Evolutionary conservation across 106 monocot genomes (phyloP).

Genomic region (Cymbidium sinense): DNA sequence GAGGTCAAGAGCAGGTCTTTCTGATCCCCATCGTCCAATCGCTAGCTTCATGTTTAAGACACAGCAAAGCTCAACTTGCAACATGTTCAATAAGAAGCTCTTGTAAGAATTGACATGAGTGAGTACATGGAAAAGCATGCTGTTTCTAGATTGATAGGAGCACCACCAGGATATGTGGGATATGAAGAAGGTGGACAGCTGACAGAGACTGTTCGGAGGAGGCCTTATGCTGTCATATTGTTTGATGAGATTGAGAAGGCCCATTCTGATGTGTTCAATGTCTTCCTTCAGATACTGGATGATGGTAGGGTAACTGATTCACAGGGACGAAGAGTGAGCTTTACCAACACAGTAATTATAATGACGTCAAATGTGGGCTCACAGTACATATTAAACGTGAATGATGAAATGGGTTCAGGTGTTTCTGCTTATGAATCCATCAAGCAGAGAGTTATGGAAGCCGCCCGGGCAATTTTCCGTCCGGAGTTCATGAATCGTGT

Average conservation of each 20-base stretch:
- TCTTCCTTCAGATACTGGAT: conserved; percentile 97
- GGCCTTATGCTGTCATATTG: conserved; percentile 86
- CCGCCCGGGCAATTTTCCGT: conserved; percentile 78
- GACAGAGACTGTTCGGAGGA: conserved; percentile 74
- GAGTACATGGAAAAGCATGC: conserved; percentile 99
- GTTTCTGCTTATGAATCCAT: conserved; percentile 75
- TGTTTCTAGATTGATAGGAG: conserved; percentile 93
- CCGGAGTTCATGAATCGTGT: conserved; percentile 99
- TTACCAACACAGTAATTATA: conserved; percentile 95
- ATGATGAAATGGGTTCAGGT: conserved; percentile 27
- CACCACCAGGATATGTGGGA: conserved; percentile 96
- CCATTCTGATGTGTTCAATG: conserved; percentile 94
- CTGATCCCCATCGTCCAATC: conserved; percentile 92
- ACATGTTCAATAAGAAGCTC: conserved; percentile 96
- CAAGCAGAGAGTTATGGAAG: conserved; percentile 84
- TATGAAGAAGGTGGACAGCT: conserved; percentile 98
- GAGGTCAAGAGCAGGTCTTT: conserved; percentile 87
- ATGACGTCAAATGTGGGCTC: conserved; percentile 99
- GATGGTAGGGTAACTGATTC: conserved; percentile 97
- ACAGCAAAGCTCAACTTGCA: conserved; percentile 89
- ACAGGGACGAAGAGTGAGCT: conserved; percentile 83
- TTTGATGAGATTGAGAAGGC: conserved; percentile 99
- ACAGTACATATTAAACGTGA: conserved; percentile 77
- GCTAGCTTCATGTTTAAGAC: conserved; percentile 99
- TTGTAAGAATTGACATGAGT: conserved; percentile 98